Percentiles rank a stretch among this genome's conserved stretches.
Evolutionary conservation across 148 eudicot species (phyloP).

Genomic region (Simmondsia chinensis): DNA sequence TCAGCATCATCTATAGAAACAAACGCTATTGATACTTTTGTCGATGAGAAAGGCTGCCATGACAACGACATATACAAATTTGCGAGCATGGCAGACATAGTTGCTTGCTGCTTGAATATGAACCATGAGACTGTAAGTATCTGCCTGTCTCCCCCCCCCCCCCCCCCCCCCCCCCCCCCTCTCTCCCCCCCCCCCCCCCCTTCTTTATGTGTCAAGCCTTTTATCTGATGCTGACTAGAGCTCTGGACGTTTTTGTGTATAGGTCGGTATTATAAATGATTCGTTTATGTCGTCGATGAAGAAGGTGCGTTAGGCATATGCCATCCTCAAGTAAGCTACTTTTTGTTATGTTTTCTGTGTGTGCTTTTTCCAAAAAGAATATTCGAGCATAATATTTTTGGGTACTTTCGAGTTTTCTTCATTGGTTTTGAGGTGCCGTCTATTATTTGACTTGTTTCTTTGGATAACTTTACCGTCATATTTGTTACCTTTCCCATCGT

Average conservation of each 20-base stretch:
- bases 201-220: background rate
- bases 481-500: no score
- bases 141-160: no score
- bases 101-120: slow-evolving; percentile 80
- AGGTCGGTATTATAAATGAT: slow-evolving; percentile 73
- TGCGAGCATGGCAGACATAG: slow-evolving; percentile 81
- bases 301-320: slow-evolving; percentile 42
- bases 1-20: slow-evolving; percentile 18
- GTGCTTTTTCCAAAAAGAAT: background rate
- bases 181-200: no score
- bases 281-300: slow-evolving; percentile 75
- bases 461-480: no score
- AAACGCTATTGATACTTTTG: slow-evolving; percentile 33
- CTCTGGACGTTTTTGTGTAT: slow-evolving; percentile 14
- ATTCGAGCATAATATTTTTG: no score
- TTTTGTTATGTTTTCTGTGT: background rate
- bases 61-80: slow-evolving; percentile 54
- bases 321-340: background rate
- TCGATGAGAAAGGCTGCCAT: slow-evolving; percentile 85
- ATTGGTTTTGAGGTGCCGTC: no score
- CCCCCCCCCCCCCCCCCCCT: no score
- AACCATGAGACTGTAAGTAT: slow-evolving; percentile 66
- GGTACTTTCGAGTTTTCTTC: no score
- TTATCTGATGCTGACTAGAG: slow-evolving; percentile 6
- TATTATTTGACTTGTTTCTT: no score